A percentile compares a stretch with the other conserved stretches of the same genome.
These are phyloP conservation scores for Cryphonectria naterciae DNA, from an alignment of 2,329 filamentous ascomycete species.

Conservation along the genomic window DNA sequence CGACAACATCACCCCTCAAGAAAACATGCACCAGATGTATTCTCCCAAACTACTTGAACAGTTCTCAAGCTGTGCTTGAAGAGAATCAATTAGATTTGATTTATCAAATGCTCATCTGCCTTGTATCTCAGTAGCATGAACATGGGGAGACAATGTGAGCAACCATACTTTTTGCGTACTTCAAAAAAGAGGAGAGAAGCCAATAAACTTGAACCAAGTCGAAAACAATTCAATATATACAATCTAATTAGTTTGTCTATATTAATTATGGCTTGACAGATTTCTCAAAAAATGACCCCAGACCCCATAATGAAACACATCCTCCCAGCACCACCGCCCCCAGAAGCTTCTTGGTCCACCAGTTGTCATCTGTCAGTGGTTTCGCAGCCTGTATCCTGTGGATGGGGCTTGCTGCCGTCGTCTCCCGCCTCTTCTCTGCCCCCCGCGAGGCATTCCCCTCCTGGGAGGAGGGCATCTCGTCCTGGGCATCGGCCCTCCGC, in stretches of 20 bases:
- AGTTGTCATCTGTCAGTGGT: conserved; percentile 66
- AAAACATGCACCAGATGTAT: not conserved
- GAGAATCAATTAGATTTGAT: no score
- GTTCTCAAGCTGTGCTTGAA: no score
- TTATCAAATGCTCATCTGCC: not conserved
- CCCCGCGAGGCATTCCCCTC: conserved; percentile 32
- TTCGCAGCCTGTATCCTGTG: conserved; percentile 57
- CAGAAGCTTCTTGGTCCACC: conserved; percentile 68
- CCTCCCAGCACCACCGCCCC: conserved; percentile 66
- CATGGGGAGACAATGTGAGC: no score
- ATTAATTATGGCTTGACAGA: conserved; percentile 14
- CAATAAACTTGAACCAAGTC: not conserved
- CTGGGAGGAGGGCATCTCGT: conserved; percentile 31
- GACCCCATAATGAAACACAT: conserved; percentile 62
- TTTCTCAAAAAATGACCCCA: conserved; percentile 57
- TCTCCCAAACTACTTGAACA: not conserved
- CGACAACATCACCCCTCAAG: not conserved
- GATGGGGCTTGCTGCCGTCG: conserved; percentile 16
- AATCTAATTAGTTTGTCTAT: not conserved
- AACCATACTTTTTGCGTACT: no score
- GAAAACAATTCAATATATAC: not conserved
- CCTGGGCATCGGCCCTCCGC: conserved; percentile 50
- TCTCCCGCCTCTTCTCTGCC: conserved; percentile 25
- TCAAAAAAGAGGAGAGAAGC: not conserved
- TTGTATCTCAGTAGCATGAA: no score